Percentiles rank a stretch among this genome's conserved stretches.
These are phyloP conservation scores for Apiospora hydei DNA, from an alignment of 2,329 filamentous ascomycete genomes.

Conservation along the genomic window DNA sequence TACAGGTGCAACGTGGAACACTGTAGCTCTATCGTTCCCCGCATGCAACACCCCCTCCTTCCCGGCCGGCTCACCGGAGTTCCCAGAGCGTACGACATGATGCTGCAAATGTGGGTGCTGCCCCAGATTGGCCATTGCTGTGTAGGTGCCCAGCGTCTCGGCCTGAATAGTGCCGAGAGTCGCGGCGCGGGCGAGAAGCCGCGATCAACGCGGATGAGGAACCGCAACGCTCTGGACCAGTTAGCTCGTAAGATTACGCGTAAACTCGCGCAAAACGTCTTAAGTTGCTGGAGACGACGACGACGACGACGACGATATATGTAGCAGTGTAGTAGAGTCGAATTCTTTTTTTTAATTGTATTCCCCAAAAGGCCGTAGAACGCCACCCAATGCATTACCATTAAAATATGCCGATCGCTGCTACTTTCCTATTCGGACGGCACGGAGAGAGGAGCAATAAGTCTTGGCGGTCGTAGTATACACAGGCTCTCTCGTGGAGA, in stretches of 20 bases:
- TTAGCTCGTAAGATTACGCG: neutral
- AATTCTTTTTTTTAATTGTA: neutral
- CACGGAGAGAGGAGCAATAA: neutral
- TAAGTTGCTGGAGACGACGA: neutral
- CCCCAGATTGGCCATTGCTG: slow-evolving; percentile 3
- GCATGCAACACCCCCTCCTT: slow-evolving; percentile 6
- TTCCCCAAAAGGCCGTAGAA: neutral
- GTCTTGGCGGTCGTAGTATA: neutral
- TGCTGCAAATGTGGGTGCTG: slow-evolving; percentile 10
- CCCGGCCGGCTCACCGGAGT: neutral
- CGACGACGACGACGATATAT: neutral
- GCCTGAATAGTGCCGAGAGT: slow-evolving; percentile 3
- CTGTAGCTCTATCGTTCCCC: slow-evolving; percentile 6
- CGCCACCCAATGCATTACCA: slow-evolving; percentile 15
- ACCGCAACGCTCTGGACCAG: neutral
- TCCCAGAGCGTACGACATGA: slow-evolving; percentile 5
- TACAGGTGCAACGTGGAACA: neutral
- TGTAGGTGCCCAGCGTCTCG: neutral
- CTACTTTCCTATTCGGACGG: neutral
- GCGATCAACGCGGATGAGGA: neutral
- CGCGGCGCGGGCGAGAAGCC: neutral
- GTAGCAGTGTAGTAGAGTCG: neutral
- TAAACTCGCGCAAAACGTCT: neutral
- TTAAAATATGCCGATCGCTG: slow-evolving; percentile 7
- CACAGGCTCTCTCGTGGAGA: neutral